Conservation (phyloP, 495 filamentous ascomycete species). For the Cercophora sp. region DNA sequence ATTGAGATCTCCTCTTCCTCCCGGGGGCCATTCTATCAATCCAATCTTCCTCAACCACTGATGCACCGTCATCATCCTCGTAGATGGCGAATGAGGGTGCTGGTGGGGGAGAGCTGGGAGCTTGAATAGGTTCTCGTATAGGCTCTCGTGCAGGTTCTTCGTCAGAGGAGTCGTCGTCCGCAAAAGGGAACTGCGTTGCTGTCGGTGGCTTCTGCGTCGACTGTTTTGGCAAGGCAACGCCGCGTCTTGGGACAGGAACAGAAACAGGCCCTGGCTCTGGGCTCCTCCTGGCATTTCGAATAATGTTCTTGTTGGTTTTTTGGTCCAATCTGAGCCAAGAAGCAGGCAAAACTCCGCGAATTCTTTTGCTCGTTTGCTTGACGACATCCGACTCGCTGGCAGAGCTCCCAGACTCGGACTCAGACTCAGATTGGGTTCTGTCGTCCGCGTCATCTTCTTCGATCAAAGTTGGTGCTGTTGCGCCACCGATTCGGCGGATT, state of each 20-base stretch:
- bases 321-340: constrained; percentile 81
- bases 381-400: constrained; percentile 44
- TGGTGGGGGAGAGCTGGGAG: neutral
- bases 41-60: constrained; percentile 48
- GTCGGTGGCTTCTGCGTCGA: constrained; percentile 17
- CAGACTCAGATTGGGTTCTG: constrained; percentile 14
- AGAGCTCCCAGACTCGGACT: constrained; percentile 16
- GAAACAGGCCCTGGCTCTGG: constrained; percentile 30
- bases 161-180: constrained; percentile 45
- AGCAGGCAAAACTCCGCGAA: constrained; percentile 79
- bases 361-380: constrained; percentile 47
- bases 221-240: constrained; percentile 48
- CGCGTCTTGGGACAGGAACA: constrained; percentile 47
- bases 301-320: constrained; percentile 28
- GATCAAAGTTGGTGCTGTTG: constrained; percentile 13
- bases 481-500: neutral
- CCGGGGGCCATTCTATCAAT: constrained; percentile 53
- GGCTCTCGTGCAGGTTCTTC: constrained; percentile 14
- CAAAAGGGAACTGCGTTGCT: constrained; percentile 35
- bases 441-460: constrained; percentile 15
- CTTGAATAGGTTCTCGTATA: neutral
- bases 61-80: constrained; percentile 35
- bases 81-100: constrained; percentile 9
- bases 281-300: constrained; percentile 35
- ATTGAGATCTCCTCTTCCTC: constrained; percentile 28